Conservation (phyloP, 2,329 filamentous ascomycete species). For the Colletotrichum lupini region DNA sequence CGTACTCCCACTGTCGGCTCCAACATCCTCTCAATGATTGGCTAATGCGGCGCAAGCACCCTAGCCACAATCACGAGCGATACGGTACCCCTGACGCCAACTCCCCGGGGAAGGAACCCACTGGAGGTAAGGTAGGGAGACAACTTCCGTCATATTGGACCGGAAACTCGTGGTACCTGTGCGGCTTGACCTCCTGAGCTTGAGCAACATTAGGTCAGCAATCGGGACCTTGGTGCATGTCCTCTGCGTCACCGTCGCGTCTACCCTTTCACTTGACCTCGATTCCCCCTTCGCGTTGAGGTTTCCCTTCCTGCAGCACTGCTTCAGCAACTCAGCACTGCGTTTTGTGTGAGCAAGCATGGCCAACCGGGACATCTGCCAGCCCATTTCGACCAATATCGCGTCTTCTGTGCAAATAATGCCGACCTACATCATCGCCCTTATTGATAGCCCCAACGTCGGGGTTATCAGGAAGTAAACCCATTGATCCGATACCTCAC, state of each 20-base stretch:
- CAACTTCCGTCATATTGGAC: not conserved
- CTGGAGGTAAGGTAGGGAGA: not conserved
- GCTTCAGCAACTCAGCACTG: not conserved
- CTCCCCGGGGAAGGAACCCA: conserved; percentile 4
- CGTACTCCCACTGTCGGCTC: not conserved
- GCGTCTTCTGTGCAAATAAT: conserved; percentile 35
- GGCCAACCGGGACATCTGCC: not conserved
- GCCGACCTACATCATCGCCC: conserved; percentile 33
- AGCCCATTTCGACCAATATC: not conserved
- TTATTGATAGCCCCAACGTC: conserved; percentile 61
- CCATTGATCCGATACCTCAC: conserved; percentile 40
- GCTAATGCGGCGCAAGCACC: not conserved
- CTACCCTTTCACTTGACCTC: not conserved
- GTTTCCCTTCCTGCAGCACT: not conserved
- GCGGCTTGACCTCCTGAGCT: not conserved
- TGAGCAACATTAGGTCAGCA: conserved; percentile 28
- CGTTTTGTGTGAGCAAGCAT: not conserved
- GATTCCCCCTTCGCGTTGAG: not conserved
- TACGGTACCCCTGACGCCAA: conserved; percentile 15
- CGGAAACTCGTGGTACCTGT: not conserved
- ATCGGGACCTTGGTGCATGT: conserved; percentile 1
- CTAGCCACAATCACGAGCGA: conserved; percentile 14
- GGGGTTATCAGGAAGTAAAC: conserved; percentile 59
- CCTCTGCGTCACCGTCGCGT: conserved; percentile 28
- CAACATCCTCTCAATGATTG: conserved; percentile 15